These are phyloP conservation scores for Lasiodiplodia gonubiensis DNA, from an alignment of 2,329 filamentous ascomycete genomes.

Conservation along the genomic window DNA sequence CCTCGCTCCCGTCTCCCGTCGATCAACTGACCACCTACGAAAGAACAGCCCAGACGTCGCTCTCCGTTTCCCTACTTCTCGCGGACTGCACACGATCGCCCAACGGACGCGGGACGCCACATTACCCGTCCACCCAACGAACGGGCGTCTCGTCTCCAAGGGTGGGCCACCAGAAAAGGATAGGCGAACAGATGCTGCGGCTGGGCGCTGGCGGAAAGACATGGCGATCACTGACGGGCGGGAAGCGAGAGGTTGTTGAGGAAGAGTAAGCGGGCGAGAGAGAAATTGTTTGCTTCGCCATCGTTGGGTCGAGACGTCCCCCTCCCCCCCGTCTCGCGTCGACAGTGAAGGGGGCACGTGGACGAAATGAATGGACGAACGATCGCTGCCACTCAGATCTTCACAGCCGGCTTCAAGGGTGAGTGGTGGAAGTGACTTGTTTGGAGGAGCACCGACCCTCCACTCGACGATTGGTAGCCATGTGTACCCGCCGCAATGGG, in stretches of 20 bases:
- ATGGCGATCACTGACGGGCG: neutral
- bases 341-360: neutral
- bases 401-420: neutral
- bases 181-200: neutral
- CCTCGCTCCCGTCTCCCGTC: neutral
- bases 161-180: neutral
- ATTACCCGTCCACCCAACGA: neutral
- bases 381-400: neutral
- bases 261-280: neutral
- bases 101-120: neutral
- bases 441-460: neutral
- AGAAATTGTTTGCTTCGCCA: neutral
- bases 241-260: neutral
- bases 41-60: neutral
- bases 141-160: neutral
- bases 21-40: neutral
- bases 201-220: neutral
- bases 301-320: neutral
- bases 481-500: neutral
- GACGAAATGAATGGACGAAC: neutral
- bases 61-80: neutral
- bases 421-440: neutral
- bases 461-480: neutral
- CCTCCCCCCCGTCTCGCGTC: neutral
- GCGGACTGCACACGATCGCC: neutral